phyloP scores from a whole-genome alignment of 306 rosid species.

The Purshia tridentata region DNA sequence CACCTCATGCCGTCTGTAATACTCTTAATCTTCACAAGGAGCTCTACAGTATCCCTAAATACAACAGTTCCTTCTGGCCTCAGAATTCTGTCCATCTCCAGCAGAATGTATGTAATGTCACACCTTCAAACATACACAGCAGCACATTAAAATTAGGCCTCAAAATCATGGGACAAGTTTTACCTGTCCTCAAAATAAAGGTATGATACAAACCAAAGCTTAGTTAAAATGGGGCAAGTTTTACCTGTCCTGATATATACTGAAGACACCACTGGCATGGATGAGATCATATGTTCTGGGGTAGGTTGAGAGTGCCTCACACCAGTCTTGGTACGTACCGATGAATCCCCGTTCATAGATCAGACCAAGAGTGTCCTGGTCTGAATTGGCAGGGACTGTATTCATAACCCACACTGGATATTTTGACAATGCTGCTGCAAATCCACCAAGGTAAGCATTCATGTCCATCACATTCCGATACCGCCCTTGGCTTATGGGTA shows the following conservation, averaged over 20 bases:
- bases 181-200: slow-evolving; percentile 53
- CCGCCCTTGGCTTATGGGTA: slow-evolving; percentile 59
- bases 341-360: slow-evolving; percentile 88
- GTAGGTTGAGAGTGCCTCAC: slow-evolving; percentile 91
- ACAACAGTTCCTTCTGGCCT: slow-evolving; percentile 92
- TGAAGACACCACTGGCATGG: slow-evolving; percentile 71
- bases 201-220: not conserved
- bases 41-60: slow-evolving; percentile 79
- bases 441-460: slow-evolving; percentile 91
- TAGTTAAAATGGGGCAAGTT: not conserved
- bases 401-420: slow-evolving; percentile 95
- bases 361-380: slow-evolving; percentile 69
- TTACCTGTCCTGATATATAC: slow-evolving; percentile 90
- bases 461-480: slow-evolving; percentile 85
- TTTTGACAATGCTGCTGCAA: slow-evolving; percentile 62
- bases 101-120: slow-evolving; percentile 56
- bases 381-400: slow-evolving; percentile 67
- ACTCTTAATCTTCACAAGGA: slow-evolving; percentile 64
- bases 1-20: slow-evolving; percentile 78
- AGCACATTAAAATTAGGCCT: not conserved
- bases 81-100: slow-evolving; percentile 92
- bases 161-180: not conserved
- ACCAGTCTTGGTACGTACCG: slow-evolving; percentile 93
- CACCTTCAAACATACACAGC: slow-evolving; percentile 49
- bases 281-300: slow-evolving; percentile 96